Conservation (phyloP, 768 basidiomycete species). For the Lanmaoa rubissima region DNA sequence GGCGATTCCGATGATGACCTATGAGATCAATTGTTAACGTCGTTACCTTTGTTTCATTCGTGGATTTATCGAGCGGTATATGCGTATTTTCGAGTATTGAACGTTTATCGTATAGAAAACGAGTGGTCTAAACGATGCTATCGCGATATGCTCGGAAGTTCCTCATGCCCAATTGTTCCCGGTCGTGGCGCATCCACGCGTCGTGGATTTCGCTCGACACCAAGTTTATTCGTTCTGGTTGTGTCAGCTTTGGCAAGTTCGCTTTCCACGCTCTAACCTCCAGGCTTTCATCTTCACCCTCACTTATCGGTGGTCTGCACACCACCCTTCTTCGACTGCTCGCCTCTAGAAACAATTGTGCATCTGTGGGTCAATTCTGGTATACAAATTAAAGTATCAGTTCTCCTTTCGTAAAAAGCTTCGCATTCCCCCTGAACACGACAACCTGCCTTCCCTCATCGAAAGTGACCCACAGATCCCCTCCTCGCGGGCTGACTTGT, state of each 20-base stretch:
- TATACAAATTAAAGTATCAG: not conserved
- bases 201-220: not conserved
- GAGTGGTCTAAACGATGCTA: not conserved
- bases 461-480: too few relatives aligned
- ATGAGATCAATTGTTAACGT: conserved; percentile 5
- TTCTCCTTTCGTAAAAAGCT: not conserved
- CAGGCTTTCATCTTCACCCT: too few relatives aligned
- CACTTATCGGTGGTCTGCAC: too few relatives aligned
- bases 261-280: too few relatives aligned
- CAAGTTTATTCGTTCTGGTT: not conserved
- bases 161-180: not conserved
- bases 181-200: not conserved
- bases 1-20: conserved; percentile 32
- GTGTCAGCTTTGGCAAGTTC: not conserved
- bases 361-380: not conserved
- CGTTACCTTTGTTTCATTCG: not conserved
- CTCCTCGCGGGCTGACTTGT: too few relatives aligned
- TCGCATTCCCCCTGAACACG: not conserved
- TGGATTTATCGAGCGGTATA: conserved; percentile 11
- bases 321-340: too few relatives aligned
- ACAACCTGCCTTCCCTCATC: not conserved
- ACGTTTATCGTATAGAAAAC: conserved; percentile 4
- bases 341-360: too few relatives aligned
- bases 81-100: conserved; percentile 1
- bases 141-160: not conserved